Percentiles rank a stretch among this genome's conserved stretches.
Conservation (phyloP, 352 stramenopile species). For the Pythium dissotocum region DNA sequence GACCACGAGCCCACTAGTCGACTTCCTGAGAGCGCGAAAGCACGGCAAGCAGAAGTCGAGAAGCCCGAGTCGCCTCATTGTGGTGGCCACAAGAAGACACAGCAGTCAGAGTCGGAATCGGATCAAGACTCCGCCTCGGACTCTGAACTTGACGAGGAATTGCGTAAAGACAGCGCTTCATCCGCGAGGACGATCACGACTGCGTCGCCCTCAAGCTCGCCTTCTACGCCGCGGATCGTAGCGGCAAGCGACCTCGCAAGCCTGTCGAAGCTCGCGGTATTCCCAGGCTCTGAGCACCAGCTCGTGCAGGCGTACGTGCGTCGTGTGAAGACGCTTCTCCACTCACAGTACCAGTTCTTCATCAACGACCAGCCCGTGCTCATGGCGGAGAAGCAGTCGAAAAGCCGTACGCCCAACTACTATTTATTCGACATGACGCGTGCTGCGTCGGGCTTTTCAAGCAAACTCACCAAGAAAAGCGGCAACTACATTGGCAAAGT, state of each 20-base stretch:
- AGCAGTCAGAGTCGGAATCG: conserved; percentile 18
- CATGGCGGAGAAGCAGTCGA: conserved; percentile 67
- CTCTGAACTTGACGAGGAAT: conserved; percentile 60
- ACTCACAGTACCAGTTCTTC: conserved; percentile 65
- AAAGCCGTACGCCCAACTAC: conserved; percentile 83
- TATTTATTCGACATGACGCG: conserved; percentile 87
- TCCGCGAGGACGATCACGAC: conserved; percentile 24
- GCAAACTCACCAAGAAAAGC: conserved; percentile 82
- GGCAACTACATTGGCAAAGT: conserved; percentile 91
- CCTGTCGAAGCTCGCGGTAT: conserved; percentile 83
- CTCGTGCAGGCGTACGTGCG: conserved; percentile 45
- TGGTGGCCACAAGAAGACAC: conserved; percentile 37
- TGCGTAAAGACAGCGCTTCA: conserved; percentile 18
- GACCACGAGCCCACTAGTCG: conserved; percentile 3
- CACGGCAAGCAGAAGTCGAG: neutral
- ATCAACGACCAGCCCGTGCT: conserved; percentile 61
- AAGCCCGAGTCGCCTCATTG: conserved; percentile 38
- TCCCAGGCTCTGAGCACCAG: conserved; percentile 54
- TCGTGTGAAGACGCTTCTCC: conserved; percentile 57
- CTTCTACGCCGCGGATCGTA: conserved; percentile 13
- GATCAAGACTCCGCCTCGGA: conserved; percentile 1
- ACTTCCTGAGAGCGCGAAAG: neutral
- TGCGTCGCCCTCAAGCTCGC: conserved; percentile 6
- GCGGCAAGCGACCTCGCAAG: conserved; percentile 27
- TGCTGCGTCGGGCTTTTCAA: conserved; percentile 36